Evolutionary conservation across 2,329 filamentous ascomycete genomes (phyloP).

Genomic region (Ascochyta clinopodiicola): DNA sequence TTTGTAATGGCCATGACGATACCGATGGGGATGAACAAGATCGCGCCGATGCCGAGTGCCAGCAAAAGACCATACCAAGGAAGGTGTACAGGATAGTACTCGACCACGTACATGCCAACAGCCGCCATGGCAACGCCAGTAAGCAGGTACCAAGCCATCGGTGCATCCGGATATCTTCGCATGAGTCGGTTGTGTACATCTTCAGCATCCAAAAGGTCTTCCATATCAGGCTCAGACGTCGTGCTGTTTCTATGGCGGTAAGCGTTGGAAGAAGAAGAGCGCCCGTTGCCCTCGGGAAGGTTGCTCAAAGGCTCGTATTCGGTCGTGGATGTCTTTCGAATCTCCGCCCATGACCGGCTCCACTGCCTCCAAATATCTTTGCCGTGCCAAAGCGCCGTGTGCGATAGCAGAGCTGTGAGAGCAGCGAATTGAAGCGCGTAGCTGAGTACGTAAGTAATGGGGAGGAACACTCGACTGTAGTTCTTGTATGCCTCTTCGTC

Average conservation of each 20-base stretch:
- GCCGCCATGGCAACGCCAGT: conserved; percentile 79
- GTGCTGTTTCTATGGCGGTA: conserved; percentile 36
- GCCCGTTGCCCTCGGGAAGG: conserved; percentile 44
- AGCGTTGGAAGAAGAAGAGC: conserved; percentile 26
- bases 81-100: conserved; percentile 78
- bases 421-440: conserved; percentile 88
- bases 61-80: conserved; percentile 87
- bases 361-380: conserved; percentile 81
- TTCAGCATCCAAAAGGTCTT: conserved; percentile 70
- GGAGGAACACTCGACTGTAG: conserved; percentile 86
- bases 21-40: conserved; percentile 88
- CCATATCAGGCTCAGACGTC: conserved; percentile 48
- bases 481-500: conserved; percentile 75
- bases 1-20: conserved; percentile 95
- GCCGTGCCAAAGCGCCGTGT: conserved; percentile 85
- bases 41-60: conserved; percentile 75
- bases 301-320: conserved; percentile 45
- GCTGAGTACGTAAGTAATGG: conserved; percentile 85
- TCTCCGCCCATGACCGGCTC: conserved; percentile 71
- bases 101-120: conserved; percentile 82
- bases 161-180: conserved; percentile 81
- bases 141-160: conserved; percentile 78
- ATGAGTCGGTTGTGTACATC: conserved; percentile 87
- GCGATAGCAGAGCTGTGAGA: conserved; percentile 77
- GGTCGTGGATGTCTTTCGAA: conserved; percentile 46